phyloP scores from a whole-genome alignment of 208 protist genomes.

The Phytomonas sp. region DNA sequence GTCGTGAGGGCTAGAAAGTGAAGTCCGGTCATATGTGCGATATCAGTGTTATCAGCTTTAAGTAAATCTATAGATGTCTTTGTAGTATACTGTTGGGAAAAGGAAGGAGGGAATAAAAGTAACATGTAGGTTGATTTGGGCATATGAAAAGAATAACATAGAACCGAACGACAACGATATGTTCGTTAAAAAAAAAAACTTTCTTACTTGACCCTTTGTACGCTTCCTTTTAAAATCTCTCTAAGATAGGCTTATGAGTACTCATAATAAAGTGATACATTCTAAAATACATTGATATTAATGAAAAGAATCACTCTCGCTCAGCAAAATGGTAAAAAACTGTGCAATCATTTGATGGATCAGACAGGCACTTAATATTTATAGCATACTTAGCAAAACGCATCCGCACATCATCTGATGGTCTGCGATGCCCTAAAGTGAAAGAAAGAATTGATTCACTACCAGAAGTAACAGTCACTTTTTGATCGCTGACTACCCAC shows the following conservation, averaged over 20 bases:
- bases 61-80: background rate
- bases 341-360: background rate
- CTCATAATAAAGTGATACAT: background rate
- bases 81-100: background rate
- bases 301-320: background rate
- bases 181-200: slow-evolving; percentile 3
- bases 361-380: background rate
- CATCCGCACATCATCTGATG: background rate
- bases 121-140: slow-evolving; percentile 3
- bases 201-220: background rate
- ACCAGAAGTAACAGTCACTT: slow-evolving; percentile 5
- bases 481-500: slow-evolving; percentile 16
- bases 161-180: slow-evolving; percentile 1
- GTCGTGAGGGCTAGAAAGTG: background rate
- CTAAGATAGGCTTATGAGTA: background rate
- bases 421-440: slow-evolving; percentile 1
- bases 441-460: background rate
- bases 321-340: background rate
- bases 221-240: background rate
- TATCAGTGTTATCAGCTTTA: background rate
- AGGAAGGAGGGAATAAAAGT: background rate
- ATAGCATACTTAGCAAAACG: background rate
- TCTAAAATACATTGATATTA: background rate
- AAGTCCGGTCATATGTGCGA: background rate
- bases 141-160: slow-evolving; percentile 4